Evolutionary conservation across 2,329 filamentous ascomycete genomes (phyloP), one percentile per base, ranked within the genome.

Genomic region (Neopestalotiopsis rosae): DNA sequence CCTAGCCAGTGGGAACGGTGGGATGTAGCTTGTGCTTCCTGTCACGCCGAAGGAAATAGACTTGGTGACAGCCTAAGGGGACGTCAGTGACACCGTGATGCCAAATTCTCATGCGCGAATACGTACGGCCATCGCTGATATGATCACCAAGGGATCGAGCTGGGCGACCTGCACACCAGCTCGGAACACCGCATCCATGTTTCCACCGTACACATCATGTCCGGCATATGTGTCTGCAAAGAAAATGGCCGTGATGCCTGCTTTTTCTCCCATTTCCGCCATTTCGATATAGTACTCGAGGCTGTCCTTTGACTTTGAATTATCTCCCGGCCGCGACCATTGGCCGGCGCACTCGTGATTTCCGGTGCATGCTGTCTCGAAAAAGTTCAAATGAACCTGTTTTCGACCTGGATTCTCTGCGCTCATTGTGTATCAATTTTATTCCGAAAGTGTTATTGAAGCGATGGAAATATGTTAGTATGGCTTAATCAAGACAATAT

Each of bases 1-100:
- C 30, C 79, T 71, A 1, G 80, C 80, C 17, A 82, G 69, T 0
- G 75, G 62, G 57, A 77, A 81, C 0, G 80, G 80, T 38, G 75
- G 71, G 58, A 80, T 78, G 69, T 81, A 81, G 6, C 77, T 80
- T 1, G 79, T 80, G n/a, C 72, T 76, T 1, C 77, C 76, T 1
- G 80, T 81, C 13, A 81, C 72, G 4, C 77, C 78, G 66, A 81
- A 81, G 5, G 74, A 76, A 7, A 87, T 77, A 24, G 79, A 81
- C 70, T 84, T 80, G 0, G 85, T 85, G 3, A 79, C 81, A 4
- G 83, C 79, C 6, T 84, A 83, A 80, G 86, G 7, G 9, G 34
- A 38, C 34, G 24, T 68, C 7, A 65, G 40, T 5, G 30, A n/a
- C 10, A 13, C 2, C 3, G 9, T 6, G 5, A 34, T 17, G 4